Percentiles rank a stretch among this genome's conserved stretches.
Conservation (phyloP, 768 basidiomycete genomes). For the Boletus subcaerulescens region DNA sequence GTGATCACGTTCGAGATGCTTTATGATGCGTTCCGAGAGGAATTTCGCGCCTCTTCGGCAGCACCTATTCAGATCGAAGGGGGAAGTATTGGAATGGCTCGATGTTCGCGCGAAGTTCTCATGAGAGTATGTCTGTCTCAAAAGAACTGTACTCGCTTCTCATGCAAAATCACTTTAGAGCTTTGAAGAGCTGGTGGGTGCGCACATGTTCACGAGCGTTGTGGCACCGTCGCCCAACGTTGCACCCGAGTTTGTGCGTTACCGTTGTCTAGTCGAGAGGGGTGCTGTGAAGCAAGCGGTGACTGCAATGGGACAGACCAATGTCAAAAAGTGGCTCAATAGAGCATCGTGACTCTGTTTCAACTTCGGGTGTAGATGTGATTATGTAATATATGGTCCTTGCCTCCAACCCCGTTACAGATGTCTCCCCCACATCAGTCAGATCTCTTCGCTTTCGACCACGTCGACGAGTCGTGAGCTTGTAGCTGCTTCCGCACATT, state of each 20-base stretch:
- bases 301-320: conserved; percentile 63
- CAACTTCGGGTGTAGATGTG: neutral
- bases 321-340: conserved; percentile 74
- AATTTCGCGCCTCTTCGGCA: conserved; percentile 65
- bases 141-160: neutral
- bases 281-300: conserved; percentile 67
- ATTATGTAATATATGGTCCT: conserved; percentile 23
- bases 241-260: conserved; percentile 70
- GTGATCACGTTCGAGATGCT: conserved; percentile 91
- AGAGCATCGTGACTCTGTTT: conserved; percentile 38
- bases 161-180: conserved; percentile 44
- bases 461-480: conserved; percentile 69
- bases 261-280: conserved; percentile 63
- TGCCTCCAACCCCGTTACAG: conserved; percentile 1
- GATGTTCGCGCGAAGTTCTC: conserved; percentile 61
- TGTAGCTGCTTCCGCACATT: neutral
- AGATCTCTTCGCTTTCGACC: conserved; percentile 47
- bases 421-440: conserved; percentile 13
- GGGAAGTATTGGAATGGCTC: conserved; percentile 72
- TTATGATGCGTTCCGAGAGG: conserved; percentile 71
- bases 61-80: conserved; percentile 76
- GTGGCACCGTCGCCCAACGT: conserved; percentile 47
- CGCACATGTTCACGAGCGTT: conserved; percentile 54
- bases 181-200: conserved; percentile 65
- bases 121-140: conserved; percentile 50